These are phyloP conservation scores for Pseudozyma pruni DNA, from an alignment of 1,284 basidiomycete genomes.

Conservation along the genomic window DNA sequence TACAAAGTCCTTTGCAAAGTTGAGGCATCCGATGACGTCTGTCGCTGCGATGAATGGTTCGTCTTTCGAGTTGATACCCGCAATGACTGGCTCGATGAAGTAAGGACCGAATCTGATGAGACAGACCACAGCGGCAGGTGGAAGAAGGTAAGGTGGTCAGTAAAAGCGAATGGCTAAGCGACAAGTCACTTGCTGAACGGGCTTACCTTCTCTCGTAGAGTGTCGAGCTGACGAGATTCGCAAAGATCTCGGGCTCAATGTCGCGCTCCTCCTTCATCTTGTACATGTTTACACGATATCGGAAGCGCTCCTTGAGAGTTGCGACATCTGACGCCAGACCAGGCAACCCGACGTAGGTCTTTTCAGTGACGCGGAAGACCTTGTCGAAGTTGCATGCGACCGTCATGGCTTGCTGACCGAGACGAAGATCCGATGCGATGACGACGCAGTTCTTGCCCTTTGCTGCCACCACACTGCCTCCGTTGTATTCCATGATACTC, in stretches of 20 bases:
- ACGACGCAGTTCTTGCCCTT: constrained; percentile 98
- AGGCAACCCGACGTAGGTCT: constrained; percentile 89
- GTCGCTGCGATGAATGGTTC: constrained; percentile 96
- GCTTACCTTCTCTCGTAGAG: constrained; percentile 86
- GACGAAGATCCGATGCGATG: constrained; percentile 92
- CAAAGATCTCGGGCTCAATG: constrained; percentile 95
- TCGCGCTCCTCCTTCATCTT: constrained; percentile 99
- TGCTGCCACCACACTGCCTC: constrained; percentile 99
- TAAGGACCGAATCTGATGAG: constrained; percentile 84
- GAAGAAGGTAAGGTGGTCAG: neutral
- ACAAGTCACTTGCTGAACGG: neutral
- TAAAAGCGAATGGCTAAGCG: neutral
- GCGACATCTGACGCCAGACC: constrained; percentile 93
- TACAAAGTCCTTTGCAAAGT: constrained; percentile 96
- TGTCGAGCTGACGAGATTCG: constrained; percentile 94
- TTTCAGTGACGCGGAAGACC: constrained; percentile 93
- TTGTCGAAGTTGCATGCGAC: constrained; percentile 94
- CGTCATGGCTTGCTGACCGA: constrained; percentile 89
- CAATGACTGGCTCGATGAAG: constrained; percentile 96
- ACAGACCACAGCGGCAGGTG: neutral
- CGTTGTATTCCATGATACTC: constrained; percentile 78
- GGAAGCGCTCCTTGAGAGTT: constrained; percentile 75
- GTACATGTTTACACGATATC: constrained; percentile 98
- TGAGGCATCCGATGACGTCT: constrained; percentile 95
- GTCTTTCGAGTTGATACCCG: constrained; percentile 80